These are phyloP conservation scores for Magnaporthiopsis rhizophila DNA, from an alignment of 2,329 filamentous ascomycete species.

Conservation along the genomic window DNA sequence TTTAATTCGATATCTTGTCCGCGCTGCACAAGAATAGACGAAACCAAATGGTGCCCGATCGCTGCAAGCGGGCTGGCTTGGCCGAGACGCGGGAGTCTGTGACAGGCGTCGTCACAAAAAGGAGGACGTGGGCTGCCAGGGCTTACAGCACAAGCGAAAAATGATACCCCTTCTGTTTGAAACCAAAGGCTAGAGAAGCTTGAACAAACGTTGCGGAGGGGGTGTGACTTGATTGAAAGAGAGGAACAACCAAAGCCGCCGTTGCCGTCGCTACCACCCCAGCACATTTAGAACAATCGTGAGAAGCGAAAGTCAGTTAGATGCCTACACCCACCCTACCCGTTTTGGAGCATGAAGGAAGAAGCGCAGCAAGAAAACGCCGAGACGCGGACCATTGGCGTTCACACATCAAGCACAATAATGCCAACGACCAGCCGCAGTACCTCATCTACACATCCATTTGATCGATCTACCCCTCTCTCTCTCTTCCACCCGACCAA, in stretches of 20 bases:
- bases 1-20: too few relatives aligned
- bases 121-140: background rate
- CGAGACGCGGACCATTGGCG: too few relatives aligned
- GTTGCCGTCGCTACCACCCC: background rate
- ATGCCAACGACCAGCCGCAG: background rate
- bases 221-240: background rate
- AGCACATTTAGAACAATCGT: background rate
- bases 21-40: background rate
- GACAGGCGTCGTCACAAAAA: conserved; percentile 3
- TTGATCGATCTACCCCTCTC: background rate
- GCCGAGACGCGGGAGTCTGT: conserved; percentile 1
- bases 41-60: background rate
- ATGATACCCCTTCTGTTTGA: background rate
- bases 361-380: too few relatives aligned
- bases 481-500: background rate
- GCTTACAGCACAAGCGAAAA: background rate
- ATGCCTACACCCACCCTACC: too few relatives aligned
- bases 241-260: background rate
- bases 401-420: background rate
- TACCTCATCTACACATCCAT: background rate
- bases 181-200: background rate
- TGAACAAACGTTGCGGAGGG: background rate
- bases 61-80: background rate
- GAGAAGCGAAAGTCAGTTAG: too few relatives aligned
- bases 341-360: too few relatives aligned